Conservation (phyloP, 2,329 filamentous ascomycete genomes). For the Pseudogymnoascus sp. region DNA sequence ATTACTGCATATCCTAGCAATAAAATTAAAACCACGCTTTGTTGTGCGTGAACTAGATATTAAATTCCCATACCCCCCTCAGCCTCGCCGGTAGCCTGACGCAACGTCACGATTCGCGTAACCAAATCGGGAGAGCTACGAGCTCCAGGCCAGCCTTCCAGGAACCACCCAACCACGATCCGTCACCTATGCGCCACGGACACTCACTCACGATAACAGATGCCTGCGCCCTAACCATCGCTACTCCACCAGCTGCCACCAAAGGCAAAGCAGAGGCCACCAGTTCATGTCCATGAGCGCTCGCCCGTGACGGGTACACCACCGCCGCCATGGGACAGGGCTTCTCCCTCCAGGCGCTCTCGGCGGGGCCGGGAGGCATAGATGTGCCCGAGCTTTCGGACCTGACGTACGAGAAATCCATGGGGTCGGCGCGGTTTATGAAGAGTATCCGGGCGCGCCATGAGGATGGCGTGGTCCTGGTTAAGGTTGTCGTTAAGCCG, state of each 20-base stretch:
- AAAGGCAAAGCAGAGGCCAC: neutral
- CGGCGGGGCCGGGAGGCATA: slow-evolving; percentile 85
- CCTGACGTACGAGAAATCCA: slow-evolving; percentile 81
- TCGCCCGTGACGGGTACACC: slow-evolving; percentile 23
- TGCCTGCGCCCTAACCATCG: neutral
- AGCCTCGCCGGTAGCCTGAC: slow-evolving; percentile 2
- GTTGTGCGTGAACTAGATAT: neutral
- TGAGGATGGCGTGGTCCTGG: slow-evolving; percentile 82
- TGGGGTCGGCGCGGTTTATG: slow-evolving; percentile 91
- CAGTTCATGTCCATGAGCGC: slow-evolving; percentile 21
- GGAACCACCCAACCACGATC: neutral
- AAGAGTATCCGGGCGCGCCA: slow-evolving; percentile 90
- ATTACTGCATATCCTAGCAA: neutral
- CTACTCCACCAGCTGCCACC: neutral
- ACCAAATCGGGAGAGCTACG: slow-evolving; percentile 5
- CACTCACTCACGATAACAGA: neutral
- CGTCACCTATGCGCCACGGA: neutral
- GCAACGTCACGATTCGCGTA: slow-evolving; percentile 6
- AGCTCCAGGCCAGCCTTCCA: neutral
- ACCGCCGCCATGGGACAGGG: slow-evolving; percentile 74
- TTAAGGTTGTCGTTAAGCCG: slow-evolving; percentile 92
- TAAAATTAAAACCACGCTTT: neutral
- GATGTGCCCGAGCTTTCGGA: slow-evolving; percentile 89
- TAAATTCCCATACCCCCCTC: neutral
- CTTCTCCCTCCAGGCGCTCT: slow-evolving; percentile 87